Percentiles rank a stretch among this genome's conserved stretches.
Evolutionary conservation across 2,329 filamentous ascomycete genomes (phyloP).

Genomic region (Colletotrichum falcatum): DNA sequence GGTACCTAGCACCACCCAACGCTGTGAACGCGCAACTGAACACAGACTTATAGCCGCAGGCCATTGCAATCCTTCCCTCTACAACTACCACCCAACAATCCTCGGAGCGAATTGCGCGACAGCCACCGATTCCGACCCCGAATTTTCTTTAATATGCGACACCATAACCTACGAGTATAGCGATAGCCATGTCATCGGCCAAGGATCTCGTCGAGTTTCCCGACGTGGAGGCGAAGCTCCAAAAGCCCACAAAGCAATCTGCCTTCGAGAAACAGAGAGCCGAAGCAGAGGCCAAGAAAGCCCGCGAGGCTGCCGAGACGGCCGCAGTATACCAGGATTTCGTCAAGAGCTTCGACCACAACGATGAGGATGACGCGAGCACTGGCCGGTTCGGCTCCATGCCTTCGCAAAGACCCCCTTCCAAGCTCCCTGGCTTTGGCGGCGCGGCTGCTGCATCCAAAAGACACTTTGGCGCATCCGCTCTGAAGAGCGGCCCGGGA

Average conservation of each 20-base stretch:
- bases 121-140: no score
- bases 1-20: background rate
- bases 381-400: slow-evolving; percentile 37
- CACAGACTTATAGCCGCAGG: background rate
- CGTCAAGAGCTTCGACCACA: slow-evolving; percentile 80
- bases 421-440: slow-evolving; percentile 45
- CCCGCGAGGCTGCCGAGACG: slow-evolving; percentile 86
- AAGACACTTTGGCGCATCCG: slow-evolving; percentile 74
- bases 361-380: slow-evolving; percentile 62
- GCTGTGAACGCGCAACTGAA: background rate
- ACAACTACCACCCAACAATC: background rate
- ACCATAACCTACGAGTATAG: background rate
- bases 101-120: background rate
- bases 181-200: slow-evolving; percentile 58
- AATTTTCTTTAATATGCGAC: slow-evolving; percentile 24
- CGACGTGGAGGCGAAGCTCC: slow-evolving; percentile 80
- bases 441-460: slow-evolving; percentile 54
- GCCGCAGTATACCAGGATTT: slow-evolving; percentile 90
- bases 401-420: slow-evolving; percentile 16
- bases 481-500: slow-evolving; percentile 70
- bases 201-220: slow-evolving; percentile 71
- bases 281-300: slow-evolving; percentile 88
- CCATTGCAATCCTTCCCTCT: background rate
- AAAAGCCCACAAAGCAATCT: slow-evolving; percentile 85
- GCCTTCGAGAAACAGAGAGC: slow-evolving; percentile 90